Percentiles rank a stretch among this genome's conserved stretches.
These are phyloP conservation scores for Arthrobotrys conoides DNA, from an alignment of 2,329 filamentous ascomycete genomes.

Conservation along the genomic window DNA sequence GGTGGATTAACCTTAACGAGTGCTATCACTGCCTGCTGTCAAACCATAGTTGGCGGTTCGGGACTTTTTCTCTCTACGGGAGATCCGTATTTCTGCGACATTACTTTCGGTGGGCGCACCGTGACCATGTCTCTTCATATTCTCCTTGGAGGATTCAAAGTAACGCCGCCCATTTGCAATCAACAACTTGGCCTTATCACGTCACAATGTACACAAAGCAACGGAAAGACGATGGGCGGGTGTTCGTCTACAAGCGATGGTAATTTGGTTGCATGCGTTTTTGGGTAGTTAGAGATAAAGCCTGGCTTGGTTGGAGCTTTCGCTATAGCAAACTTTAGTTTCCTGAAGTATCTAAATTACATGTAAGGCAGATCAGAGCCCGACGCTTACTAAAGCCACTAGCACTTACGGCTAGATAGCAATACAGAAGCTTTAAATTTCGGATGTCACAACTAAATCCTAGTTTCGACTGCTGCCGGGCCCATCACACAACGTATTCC, in stretches of 20 bases:
- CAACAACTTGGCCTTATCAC: not conserved
- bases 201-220: not conserved
- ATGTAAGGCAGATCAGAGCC: too few relatives aligned
- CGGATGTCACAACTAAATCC: not conserved
- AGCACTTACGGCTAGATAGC: too few relatives aligned
- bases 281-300: slow-evolving; percentile 1
- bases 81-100: slow-evolving; percentile 16
- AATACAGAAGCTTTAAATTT: not conserved
- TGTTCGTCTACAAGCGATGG: slow-evolving; percentile 6
- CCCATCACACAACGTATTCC: not conserved
- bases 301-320: not conserved
- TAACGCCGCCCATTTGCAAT: slow-evolving; percentile 7
- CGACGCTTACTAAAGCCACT: too few relatives aligned
- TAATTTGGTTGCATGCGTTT: slow-evolving; percentile 10
- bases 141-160: slow-evolving; percentile 8
- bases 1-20: not conserved
- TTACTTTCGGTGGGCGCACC: slow-evolving; percentile 2
- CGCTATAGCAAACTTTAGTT: not conserved
- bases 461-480: not conserved
- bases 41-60: not conserved
- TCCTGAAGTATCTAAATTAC: not conserved
- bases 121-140: slow-evolving; percentile 12
- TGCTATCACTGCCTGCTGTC: slow-evolving; percentile 1
- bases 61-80: slow-evolving; percentile 3
- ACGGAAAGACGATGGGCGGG: slow-evolving; percentile 1